Evolutionary conservation across 306 rosid genomes (phyloP), one percentile per base, ranked within the genome.

Genomic region (Trifolium fragiferum): DNA sequence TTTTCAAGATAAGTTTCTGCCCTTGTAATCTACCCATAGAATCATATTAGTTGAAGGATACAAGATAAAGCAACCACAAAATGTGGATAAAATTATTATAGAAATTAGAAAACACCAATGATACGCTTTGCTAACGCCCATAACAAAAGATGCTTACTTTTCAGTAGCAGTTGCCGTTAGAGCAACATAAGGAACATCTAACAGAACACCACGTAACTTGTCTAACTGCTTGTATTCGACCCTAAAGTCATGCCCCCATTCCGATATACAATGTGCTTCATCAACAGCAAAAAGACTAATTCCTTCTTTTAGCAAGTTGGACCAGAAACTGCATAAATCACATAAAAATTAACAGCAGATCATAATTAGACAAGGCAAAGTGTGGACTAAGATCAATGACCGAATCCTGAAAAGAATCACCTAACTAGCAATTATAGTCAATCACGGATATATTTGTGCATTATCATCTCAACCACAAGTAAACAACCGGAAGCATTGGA

Each of bases 191-290:
- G 98, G 96, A 75, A 93, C 95, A 78, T 83, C 89, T 50, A 62
- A 46, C 53, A 93, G 91, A 86, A 90, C 66, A 73, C 76, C 71
- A 7, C 98, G 96, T 68, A 93, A 80, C 78, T 82, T 87, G 89
- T 87, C 91, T 70, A 93, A 73, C 18, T 75, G 82, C 86, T 93
- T 89, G 91, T 93, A 93, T 49, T 89, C 96, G 66, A 86, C 87
- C 90, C 98, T 90, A 85, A 93, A 93, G 84, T 90, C 90, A 86
- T 90, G 93, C 66, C 98, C 98, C 98, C 98, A 93, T 78, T 90
- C 95, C 13, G 98, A 90, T 83, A 90, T 93, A 82, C 98, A 93
- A 78, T 93, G 98, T 47, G 98, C 96, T 80, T 90, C 98, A 76
- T 93, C 97, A 86, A 93, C 90, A 69, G 98, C 96, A 77, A 93